Percentiles rank a stretch among this genome's conserved stretches.
Evolutionary conservation across 2,329 filamentous ascomycete species (phyloP).

Genomic region (Verticillium dahliae): DNA sequence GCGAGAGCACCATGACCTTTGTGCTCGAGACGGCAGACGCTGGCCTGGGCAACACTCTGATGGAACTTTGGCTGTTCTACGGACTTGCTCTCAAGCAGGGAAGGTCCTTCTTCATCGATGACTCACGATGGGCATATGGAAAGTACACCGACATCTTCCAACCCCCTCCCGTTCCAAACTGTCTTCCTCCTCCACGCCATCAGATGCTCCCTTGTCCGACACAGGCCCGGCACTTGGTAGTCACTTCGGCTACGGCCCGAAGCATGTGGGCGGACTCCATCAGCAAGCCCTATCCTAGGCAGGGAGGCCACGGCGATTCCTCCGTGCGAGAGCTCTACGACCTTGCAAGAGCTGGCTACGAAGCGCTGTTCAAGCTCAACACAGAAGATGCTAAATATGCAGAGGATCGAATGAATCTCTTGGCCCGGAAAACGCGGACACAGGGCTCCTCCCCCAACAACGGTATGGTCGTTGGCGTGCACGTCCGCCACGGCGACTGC

Average conservation of each 20-base stretch:
- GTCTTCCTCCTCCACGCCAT: constrained; percentile 64
- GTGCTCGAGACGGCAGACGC: constrained; percentile 67
- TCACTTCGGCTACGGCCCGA: constrained; percentile 61
- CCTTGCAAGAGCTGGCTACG: constrained; percentile 63
- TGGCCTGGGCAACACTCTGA: constrained; percentile 68
- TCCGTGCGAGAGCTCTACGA: constrained; percentile 56
- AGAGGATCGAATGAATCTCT: constrained; percentile 45
- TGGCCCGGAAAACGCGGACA: constrained; percentile 40
- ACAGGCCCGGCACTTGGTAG: constrained; percentile 66
- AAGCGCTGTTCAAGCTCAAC: constrained; percentile 66
- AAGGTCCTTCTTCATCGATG: constrained; percentile 77
- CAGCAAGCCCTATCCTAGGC: constrained; percentile 49
- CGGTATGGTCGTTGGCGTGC: constrained; percentile 59
- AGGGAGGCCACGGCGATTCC: constrained; percentile 20
- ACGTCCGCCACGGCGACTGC: constrained; percentile 73
- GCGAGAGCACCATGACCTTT: constrained; percentile 68
- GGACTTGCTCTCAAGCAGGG: constrained; percentile 69
- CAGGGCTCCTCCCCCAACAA: constrained; percentile 37
- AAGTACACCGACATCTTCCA: constrained; percentile 67
- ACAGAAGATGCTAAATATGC: constrained; percentile 62
- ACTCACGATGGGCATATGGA: constrained; percentile 78
- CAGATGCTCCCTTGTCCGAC: constrained; percentile 77
- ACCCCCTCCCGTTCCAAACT: constrained; percentile 56
- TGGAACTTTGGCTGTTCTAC: constrained; percentile 80
- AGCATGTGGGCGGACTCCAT: constrained; percentile 57